Evolutionary conservation across 78 protist species (phyloP).

Genomic region (Bodo saltans): DNA sequence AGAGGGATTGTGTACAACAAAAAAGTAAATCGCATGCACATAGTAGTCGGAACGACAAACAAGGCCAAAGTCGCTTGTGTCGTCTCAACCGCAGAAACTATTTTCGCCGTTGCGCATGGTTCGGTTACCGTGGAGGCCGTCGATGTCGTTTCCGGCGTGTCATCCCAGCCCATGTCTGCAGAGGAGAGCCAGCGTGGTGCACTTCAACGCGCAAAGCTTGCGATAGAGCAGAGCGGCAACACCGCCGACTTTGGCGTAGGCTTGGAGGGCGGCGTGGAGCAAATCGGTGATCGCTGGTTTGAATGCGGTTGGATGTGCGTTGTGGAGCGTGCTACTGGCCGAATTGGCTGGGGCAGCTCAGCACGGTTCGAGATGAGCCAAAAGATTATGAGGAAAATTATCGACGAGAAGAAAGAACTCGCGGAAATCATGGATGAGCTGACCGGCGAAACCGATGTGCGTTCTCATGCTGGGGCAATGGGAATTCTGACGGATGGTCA

Average conservation of each 20-base stretch:
- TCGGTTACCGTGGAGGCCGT: slow-evolving; percentile 4
- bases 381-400: not conserved
- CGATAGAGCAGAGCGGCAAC: not conserved
- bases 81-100: no score
- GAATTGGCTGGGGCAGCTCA: not conserved
- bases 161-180: not conserved
- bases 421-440: slow-evolving; percentile 7
- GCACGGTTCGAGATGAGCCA: not conserved
- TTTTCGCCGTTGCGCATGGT: no score
- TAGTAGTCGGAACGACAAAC: no score
- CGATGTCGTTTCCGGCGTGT: not conserved
- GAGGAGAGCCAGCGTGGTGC: not conserved
- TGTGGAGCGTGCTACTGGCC: not conserved
- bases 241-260: not conserved
- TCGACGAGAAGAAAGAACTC: not conserved
- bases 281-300: not conserved
- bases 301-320: slow-evolving; percentile 7
- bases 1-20: no score
- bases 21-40: no score
- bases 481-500: slow-evolving; percentile 8
- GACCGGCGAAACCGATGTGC: slow-evolving; percentile 1
- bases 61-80: no score
- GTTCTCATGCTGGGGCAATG: not conserved
- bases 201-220: not conserved
- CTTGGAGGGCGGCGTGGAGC: slow-evolving; percentile 7